phyloP scores from a whole-genome alignment of 2,329 filamentous ascomycete genomes.

The Zymoseptoria pseudotritici region DNA sequence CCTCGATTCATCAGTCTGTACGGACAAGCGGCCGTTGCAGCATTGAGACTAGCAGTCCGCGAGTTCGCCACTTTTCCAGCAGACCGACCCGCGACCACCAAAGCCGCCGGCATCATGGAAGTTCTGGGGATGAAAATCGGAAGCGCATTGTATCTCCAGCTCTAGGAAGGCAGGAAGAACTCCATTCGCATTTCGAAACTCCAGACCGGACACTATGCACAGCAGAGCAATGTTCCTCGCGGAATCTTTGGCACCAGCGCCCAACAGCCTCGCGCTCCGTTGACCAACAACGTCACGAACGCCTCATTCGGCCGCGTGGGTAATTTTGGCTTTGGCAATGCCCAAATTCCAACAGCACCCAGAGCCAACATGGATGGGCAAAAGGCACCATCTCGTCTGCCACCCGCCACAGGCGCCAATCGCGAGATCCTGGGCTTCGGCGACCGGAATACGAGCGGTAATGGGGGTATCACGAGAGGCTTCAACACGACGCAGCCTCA shows the following conservation, averaged over 20 bases:
- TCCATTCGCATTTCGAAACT: neutral
- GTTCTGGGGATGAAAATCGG: neutral
- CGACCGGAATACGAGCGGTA: neutral
- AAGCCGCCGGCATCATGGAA: neutral
- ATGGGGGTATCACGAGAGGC: neutral
- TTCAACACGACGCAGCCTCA: neutral
- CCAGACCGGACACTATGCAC: neutral
- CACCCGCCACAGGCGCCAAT: neutral
- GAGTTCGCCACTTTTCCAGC: slow-evolving; percentile 8
- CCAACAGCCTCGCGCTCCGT: neutral
- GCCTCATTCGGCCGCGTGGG: neutral
- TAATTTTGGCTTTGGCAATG: neutral
- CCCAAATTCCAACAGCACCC: neutral
- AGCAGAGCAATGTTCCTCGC: neutral
- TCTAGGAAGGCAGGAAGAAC: neutral
- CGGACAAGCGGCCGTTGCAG: slow-evolving; percentile 65
- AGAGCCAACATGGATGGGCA: neutral
- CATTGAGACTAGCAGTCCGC: slow-evolving; percentile 44
- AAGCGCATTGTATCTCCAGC: neutral
- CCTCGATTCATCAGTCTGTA: slow-evolving; percentile 74
- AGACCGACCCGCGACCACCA: neutral
- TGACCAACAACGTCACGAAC: neutral
- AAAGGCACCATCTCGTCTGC: neutral
- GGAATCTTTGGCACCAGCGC: neutral
- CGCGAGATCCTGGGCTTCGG: neutral